Base-by-base conservation (phyloP, 176 grass and related monocot genomes). In the Thalia dealbata region DNA sequence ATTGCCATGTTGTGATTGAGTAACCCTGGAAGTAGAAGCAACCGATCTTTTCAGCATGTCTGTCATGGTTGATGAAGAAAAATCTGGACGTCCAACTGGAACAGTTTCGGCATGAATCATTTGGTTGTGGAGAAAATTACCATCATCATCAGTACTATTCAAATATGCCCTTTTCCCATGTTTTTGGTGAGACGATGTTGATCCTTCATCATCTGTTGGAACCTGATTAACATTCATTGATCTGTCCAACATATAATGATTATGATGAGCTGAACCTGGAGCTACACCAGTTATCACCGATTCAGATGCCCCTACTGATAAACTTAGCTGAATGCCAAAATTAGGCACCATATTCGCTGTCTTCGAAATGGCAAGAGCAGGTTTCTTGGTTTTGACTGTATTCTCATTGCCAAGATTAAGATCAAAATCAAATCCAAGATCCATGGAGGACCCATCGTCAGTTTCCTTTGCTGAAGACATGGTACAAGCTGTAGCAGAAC, bases 101-200 rank as follows among this genome's bases (percentile, higher is more conserved):
- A 65, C 63, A 73, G 72, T 73, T 28, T 5, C 81, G 23, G 26
- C 61, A 70, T 73, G 58, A 21, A 69, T 22, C 29, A 54, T 28
- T 79, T 81, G 61, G 6, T 14, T 70, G 1, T 52, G 22, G 71
- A 76, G 69, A 80, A 81, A 59, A 35, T 44, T 59, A 28, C 67
- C 42, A 38, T 73, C 35, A 54, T 67, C 82, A 1, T 73, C 79
- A 71, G 83, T 64, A 54, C 55, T 58, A 52, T 69, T 73, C 59
- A 91, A 67, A 38, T 86, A 88, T 45, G 74, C 72, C 64, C 70
- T 86, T 58, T 83, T 79, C 24, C 95, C 85, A 83, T 80, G 75
- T 70, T 84, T 83, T 67, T 83, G 81, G n/a, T 69, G 76, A 61
- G 88, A 85, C 59, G 87, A 93, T 73, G 90, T 93, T 21, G 90